phyloP scores from a whole-genome alignment of 2,329 filamentous ascomycete genomes.

The Hysterium pulicare region DNA sequence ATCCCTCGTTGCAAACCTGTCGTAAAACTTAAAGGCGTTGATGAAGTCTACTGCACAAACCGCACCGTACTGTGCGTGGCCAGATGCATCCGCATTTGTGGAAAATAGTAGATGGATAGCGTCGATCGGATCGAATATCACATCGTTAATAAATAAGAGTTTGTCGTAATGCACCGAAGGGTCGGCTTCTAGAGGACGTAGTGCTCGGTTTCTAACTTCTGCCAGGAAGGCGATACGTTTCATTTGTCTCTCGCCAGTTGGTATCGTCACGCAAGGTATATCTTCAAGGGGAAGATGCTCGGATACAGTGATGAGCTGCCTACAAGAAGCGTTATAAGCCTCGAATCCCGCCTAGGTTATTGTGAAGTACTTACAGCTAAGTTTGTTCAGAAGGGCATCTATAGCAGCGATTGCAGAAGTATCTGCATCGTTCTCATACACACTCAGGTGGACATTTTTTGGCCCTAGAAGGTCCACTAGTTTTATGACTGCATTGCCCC shows the following conservation, averaged over 20 bases:
- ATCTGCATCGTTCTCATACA: constrained; percentile 66
- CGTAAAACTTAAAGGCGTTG: constrained; percentile 62
- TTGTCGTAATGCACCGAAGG: constrained; percentile 55
- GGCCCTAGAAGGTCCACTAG: constrained; percentile 61
- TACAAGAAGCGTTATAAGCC: constrained; percentile 4
- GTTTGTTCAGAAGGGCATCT: constrained; percentile 44
- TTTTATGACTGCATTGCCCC: constrained; percentile 58
- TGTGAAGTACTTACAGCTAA: constrained; percentile 37
- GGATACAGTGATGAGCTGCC: constrained; percentile 49
- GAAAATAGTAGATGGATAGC: constrained; percentile 58
- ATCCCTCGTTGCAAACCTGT: constrained; percentile 66
- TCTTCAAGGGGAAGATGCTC: constrained; percentile 53
- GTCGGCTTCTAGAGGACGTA: constrained; percentile 56
- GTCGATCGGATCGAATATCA: constrained; percentile 55
- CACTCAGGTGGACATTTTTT: constrained; percentile 63
- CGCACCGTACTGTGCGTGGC: constrained; percentile 53
- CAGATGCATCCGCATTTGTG: constrained; percentile 49
- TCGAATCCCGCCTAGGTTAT: no score
- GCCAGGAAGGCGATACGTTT: constrained; percentile 68
- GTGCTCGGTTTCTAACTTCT: constrained; percentile 63
- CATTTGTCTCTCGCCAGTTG: constrained; percentile 56
- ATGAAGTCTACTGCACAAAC: constrained; percentile 66
- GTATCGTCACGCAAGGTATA: constrained; percentile 56
- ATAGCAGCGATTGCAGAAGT: constrained; percentile 52
- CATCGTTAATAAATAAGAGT: constrained; percentile 60